Evolutionary conservation across 176 grass and related monocot species (phyloP), one percentile per base, ranked within the genome.

Genomic region (Elymus sibiricus): DNA sequence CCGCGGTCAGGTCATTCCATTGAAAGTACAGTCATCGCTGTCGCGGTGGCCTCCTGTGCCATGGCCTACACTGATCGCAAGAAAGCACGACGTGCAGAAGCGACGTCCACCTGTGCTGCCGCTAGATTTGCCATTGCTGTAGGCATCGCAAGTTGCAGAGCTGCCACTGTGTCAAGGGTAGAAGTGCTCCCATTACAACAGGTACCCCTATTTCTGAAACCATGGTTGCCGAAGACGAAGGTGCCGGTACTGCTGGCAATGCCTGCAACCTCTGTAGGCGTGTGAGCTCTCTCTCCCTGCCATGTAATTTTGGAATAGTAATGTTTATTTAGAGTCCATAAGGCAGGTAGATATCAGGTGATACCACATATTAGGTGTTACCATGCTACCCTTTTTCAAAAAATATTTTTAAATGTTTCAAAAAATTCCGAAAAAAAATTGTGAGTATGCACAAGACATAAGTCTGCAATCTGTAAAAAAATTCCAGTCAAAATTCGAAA

Each of bases 71-170:
- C 3, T 24, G 14, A 11, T 70, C 1, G 69, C 70, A 17, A 14
- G 7, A 39, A 84, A 83, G 68, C 68, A 72, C 12, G 24, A 24
- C 58, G 62, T 84, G 82, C 25, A 84, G 56, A 75, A 75, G 70
- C 70, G 10, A 5, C 4, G 34, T 62, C 31, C 70, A n/a, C 27
- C 67, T 38, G 16, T 68, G 43, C 19, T 68, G 11, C 27, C 25
- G 4, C 34, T 7, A 61, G n/a, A 15, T 56, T 29, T 22, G 37
- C 31, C n/a, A 59, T 3, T 7, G 16, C 2, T 28, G 35, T 34
- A 73, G 34, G 46, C 38, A 5, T 59, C 11, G 16, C 9, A 49
- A 0, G 31, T 26, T 56, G 31, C 12, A 70, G 70, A 58, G 31
- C 16, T 24, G 6, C 6, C 42, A 35, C 49, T 21, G 15, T 21